Evolutionary conservation across 208 protist species (phyloP).

Genomic region (Phytomonas sp.): DNA sequence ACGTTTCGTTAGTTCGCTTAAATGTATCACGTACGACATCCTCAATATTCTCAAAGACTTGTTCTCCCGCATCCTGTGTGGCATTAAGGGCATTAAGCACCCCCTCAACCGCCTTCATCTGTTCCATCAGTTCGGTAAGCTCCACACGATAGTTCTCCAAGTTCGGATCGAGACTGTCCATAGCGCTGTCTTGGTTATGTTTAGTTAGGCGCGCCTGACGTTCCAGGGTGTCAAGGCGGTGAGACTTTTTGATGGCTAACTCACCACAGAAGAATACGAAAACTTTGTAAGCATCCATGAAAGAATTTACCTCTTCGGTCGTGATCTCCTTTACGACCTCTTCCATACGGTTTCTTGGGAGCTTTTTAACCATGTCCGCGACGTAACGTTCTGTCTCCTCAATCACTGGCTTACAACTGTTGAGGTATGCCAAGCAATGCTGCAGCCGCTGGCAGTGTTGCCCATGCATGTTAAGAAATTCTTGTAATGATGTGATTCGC

Average conservation of each 20-base stretch:
- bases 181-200: conserved; percentile 72
- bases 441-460: conserved; percentile 56
- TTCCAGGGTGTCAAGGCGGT: conserved; percentile 79
- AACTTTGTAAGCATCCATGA: conserved; percentile 50
- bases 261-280: conserved; percentile 71
- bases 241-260: conserved; percentile 79
- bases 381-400: conserved; percentile 53
- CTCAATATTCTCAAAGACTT: conserved; percentile 73
- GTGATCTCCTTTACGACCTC: conserved; percentile 33
- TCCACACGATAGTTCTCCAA: conserved; percentile 56
- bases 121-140: conserved; percentile 52
- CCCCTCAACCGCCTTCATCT: conserved; percentile 67
- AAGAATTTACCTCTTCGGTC: conserved; percentile 38
- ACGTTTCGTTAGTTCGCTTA: conserved; percentile 28
- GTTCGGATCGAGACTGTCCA: conserved; percentile 85
- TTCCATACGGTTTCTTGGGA: conserved; percentile 34
- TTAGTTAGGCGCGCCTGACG: conserved; percentile 67
- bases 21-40: conserved; percentile 34
- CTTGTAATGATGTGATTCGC: conserved; percentile 57
- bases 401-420: conserved; percentile 32
- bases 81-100: conserved; percentile 76
- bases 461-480: conserved; percentile 60
- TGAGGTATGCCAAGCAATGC: conserved; percentile 54
- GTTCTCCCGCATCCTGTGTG: conserved; percentile 69
- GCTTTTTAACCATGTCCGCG: conserved; percentile 34